These are phyloP conservation scores for Vigna hirtella DNA, from an alignment of 306 rosid genomes.

Conservation along the genomic window DNA sequence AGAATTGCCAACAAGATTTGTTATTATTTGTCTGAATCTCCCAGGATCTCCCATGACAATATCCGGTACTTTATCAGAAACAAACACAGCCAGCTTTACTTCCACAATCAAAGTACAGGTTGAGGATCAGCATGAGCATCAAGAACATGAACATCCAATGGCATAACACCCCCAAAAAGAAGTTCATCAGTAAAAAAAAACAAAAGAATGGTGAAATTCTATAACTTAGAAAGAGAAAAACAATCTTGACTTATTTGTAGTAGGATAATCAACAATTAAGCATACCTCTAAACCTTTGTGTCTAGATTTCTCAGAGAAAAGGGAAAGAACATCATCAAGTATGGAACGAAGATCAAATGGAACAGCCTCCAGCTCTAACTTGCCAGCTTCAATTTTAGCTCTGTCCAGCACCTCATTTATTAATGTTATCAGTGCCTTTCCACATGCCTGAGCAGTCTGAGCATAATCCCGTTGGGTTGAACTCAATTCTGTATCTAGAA, in stretches of 20 bases:
- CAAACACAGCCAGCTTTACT: slow-evolving; percentile 85
- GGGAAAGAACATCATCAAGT: slow-evolving; percentile 89
- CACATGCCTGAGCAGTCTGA: slow-evolving; percentile 91
- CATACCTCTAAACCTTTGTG: slow-evolving; percentile 85
- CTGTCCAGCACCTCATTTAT: slow-evolving; percentile 95
- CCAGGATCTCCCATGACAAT: slow-evolving; percentile 89
- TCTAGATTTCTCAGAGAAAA: slow-evolving; percentile 91
- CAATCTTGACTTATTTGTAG: background rate
- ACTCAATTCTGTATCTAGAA: slow-evolving; percentile 84
- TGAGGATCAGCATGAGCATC: background rate
- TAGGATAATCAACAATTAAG: slow-evolving; percentile 29
- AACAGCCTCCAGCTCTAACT: slow-evolving; percentile 90
- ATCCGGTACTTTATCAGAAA: slow-evolving; percentile 87
- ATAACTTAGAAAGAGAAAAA: background rate
- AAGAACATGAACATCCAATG: slow-evolving; percentile 40
- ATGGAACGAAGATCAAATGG: slow-evolving; percentile 85
- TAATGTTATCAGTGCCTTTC: slow-evolving; percentile 82
- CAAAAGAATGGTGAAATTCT: background rate
- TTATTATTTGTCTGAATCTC: slow-evolving; percentile 90
- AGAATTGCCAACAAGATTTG: slow-evolving; percentile 95
- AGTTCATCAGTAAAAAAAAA: slow-evolving; percentile 13
- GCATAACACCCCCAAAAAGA: slow-evolving; percentile 31
- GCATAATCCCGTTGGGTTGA: slow-evolving; percentile 93
- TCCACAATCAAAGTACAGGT: slow-evolving; percentile 46
- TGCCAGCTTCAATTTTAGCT: slow-evolving; percentile 94